These are phyloP conservation scores for Spinellus fusiger DNA, from an alignment of 192 early-diverging fungal genomes.

Conservation along the genomic window DNA sequence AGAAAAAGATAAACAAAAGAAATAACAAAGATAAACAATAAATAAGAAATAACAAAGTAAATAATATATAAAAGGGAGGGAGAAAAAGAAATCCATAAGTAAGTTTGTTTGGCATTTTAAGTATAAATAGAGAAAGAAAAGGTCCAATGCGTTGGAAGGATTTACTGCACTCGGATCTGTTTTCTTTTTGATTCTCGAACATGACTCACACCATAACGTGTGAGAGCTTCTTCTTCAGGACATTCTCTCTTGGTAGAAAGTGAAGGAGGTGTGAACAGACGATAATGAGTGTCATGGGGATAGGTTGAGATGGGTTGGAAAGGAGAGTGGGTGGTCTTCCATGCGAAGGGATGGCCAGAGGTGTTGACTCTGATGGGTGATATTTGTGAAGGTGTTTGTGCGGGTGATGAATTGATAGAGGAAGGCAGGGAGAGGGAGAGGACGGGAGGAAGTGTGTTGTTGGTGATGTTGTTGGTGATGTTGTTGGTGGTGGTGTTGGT, in stretches of 20 bases:
- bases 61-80: no score
- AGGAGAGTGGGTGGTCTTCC: neutral
- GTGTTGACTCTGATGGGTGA: constrained; percentile 13
- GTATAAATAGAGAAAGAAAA: neutral
- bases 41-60: no score
- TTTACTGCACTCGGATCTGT: neutral
- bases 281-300: neutral
- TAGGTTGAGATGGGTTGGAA: neutral
- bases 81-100: no score
- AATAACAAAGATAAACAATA: no score
- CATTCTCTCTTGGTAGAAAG: neutral
- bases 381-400: constrained; percentile 22
- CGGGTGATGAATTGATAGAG: constrained; percentile 22
- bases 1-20: no score
- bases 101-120: no score
- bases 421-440: constrained; percentile 19
- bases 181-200: neutral
- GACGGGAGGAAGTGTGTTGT: constrained; percentile 18
- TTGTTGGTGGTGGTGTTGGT: no score
- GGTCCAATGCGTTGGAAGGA: no score
- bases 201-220: neutral
- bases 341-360: neutral
- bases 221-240: neutral
- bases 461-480: no score
- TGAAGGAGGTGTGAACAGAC: neutral